Evolutionary conservation across 805 yeast genomes (phyloP), one percentile per base, ranked within the genome.

Genomic region (Lipomyces yamadae): DNA sequence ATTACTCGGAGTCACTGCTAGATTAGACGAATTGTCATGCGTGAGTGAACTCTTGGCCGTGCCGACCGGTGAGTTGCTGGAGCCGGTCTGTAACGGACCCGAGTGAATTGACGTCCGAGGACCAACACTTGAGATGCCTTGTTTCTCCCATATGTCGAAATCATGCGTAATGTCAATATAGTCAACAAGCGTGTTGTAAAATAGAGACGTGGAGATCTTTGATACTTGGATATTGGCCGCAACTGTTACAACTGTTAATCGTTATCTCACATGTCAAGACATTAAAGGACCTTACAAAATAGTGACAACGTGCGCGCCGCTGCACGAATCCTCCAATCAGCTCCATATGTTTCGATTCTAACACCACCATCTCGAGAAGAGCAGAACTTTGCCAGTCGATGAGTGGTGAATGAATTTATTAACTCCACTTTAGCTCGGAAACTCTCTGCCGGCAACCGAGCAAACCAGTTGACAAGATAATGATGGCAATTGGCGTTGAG

Each of bases 141-240:
- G 67, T 56, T 70, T 75, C 69, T 88, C 90, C 98, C 98, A 94
- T 0, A 85, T 81, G 72, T 91, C 96, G 78, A 89, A 95, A 77
- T 94, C 99, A 63, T 86, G 84, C 64, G 83, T 86, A 42, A 90
- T 82, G 72, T 90, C 90, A 32, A 91, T 86, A 75, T 82, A 90
- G 76, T 94, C 98, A 2, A 90, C 88, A 78, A 92, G 80, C 4
- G 89, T 83, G 75, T 94, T 94, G 79, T 94, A 94, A 73, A 90
- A 91, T 37, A 66, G 68, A 6, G 86, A 82, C 34, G 77, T 75
- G 2, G 80, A 77, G 3, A 81, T 72, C 57, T 76, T 72, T 4
- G 64, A 62, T 13, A 62, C 66, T 59, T 66, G 69, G 15, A 62
- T 65, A 50, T 70, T 70, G 15, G 73, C 73, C 5, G 72, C 70